Percentiles rank a stretch among this genome's conserved stretches.
These are phyloP conservation scores for Scutellaria barbata DNA, from an alignment of 257 asterid species.

Conservation along the genomic window DNA sequence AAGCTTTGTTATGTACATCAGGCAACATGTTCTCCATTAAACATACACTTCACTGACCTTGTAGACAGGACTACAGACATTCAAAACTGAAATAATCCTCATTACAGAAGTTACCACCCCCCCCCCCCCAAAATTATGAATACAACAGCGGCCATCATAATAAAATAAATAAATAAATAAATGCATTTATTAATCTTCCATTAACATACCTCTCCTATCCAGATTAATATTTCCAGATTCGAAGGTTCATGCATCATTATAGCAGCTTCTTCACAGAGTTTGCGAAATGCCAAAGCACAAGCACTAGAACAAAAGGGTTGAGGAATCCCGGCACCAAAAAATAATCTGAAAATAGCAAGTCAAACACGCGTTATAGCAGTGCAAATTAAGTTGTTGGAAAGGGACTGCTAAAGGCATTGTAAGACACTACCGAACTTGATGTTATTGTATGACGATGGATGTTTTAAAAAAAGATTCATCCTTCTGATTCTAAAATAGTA, in stretches of 20 bases:
- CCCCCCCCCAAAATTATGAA: conserved; percentile 54
- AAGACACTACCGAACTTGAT: conserved; percentile 24
- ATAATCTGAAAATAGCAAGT: conserved; percentile 66
- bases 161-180: conserved; percentile 4
- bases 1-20: conserved; percentile 14
- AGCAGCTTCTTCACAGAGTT: conserved; percentile 82
- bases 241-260: conserved; percentile 66
- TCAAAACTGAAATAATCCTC: conserved; percentile 1
- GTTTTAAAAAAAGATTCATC: conserved; percentile 22
- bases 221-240: conserved; percentile 80
- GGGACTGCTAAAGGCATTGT: conserved; percentile 24
- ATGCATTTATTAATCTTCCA: conserved; percentile 13
- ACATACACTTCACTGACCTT: conserved; percentile 5
- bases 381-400: conserved; percentile 13
- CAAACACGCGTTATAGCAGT: conserved; percentile 24
- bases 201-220: conserved; percentile 87
- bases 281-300: conserved; percentile 79
- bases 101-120: conserved; percentile 44
- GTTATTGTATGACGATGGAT: conserved; percentile 13
- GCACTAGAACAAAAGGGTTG: conserved; percentile 74
- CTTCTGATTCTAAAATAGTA: conserved; percentile 26
- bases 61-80: conserved; percentile 4
- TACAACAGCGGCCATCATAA: conserved; percentile 14
- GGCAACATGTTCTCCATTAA: background rate
- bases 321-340: conserved; percentile 73